phyloP scores from a whole-genome alignment of 148 eudicot genomes.

The Euryodendron excelsum region DNA sequence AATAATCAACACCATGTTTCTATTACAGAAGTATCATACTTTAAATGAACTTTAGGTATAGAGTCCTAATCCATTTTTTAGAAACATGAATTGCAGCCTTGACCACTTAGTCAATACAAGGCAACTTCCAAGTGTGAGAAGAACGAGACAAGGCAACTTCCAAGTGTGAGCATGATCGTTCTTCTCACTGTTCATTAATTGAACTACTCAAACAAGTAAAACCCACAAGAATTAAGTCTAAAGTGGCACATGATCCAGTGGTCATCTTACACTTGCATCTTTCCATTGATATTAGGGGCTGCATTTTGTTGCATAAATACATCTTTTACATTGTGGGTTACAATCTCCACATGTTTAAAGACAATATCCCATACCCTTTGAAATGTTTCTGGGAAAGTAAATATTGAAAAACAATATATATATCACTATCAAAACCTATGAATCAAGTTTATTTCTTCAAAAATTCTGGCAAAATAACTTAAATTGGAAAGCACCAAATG shows the following conservation, averaged over 20 bases:
- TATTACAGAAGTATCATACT: background rate
- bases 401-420: background rate
- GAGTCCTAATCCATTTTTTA: background rate
- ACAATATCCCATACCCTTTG: background rate
- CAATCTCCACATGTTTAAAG: background rate
- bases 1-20: background rate
- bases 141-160: background rate
- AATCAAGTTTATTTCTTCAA: background rate
- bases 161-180: background rate
- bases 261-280: background rate
- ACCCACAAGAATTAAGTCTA: background rate
- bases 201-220: background rate
- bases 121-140: background rate
- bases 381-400: background rate
- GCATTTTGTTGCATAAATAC: too few relatives aligned
- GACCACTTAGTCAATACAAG: background rate
- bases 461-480: background rate
- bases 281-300: background rate
- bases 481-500: background rate
- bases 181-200: background rate
- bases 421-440: background rate
- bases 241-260: background rate
- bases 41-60: background rate
- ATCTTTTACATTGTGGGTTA: background rate
- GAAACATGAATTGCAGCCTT: background rate